Base-by-base conservation (phyloP, 2,329 filamentous ascomycete genomes). In the Metarhizium anisopliae region DNA sequence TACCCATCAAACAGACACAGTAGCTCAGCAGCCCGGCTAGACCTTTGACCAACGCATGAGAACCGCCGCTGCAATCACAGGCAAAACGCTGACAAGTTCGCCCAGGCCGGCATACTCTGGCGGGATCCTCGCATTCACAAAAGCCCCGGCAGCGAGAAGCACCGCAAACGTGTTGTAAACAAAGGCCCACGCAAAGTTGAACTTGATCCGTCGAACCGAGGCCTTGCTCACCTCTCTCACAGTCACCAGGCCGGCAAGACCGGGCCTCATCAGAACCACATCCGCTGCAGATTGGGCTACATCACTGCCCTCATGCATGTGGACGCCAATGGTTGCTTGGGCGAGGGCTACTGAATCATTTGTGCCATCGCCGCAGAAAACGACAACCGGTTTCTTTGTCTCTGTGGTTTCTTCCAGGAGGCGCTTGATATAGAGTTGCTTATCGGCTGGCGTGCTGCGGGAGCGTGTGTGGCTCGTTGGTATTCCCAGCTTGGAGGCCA, bases 321-420 rank as follows among this genome's bases (percentile, higher is more conserved):
- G 85, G 0, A 91, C 74, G 32, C 89, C 89, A 32, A 93, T 78
- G 6, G 79, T 80, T 1, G 89, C 86, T 64, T 85, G 81, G 0
- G 86, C 83, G 2, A 93, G 76, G 0, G 89, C 89, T 2, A 82
- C 76, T 0, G 89, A 86, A 63, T 93, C 89, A 66, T 93, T 93
- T 14, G 86, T 90, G 2, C 89, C 89, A 62, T 93, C 89, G 38
- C 89, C 89, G 52, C 81, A 79, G 68, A 93, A 92, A 6, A 91
- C 68, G 18, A 89, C 79, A 1, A 78, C 68, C 0, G 70, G 62
- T 45, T 64, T 59, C 38, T 63, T 63, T 6, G 40, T 36, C 7
- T 60, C 59, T 11, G 43, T 40, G 1, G 54, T 25, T 2, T 49
- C 50, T 10, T 51, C 59, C 6, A 73, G 66, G 4, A 80, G 69